Conservation (phyloP, 805 yeast species). For the Yarrowia yakushimensis region DNA sequence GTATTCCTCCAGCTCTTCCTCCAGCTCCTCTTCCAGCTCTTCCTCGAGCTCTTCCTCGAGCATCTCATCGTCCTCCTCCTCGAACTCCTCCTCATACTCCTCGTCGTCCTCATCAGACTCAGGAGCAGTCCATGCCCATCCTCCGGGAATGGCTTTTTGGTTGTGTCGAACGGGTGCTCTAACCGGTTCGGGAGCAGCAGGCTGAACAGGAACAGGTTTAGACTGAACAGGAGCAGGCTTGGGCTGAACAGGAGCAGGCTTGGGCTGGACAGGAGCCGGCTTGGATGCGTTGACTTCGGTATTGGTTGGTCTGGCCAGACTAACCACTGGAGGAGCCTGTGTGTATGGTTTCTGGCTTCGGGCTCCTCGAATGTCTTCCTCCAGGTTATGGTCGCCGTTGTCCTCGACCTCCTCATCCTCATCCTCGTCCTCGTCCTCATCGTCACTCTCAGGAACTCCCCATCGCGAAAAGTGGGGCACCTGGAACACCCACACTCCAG, state of each 20-base stretch:
- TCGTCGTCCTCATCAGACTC: not conserved
- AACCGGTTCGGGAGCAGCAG: not conserved
- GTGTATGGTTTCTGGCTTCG: not conserved
- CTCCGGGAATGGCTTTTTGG: not conserved
- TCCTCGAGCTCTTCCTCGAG: not conserved
- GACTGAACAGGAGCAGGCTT: not conserved
- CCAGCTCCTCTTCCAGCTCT: no score
- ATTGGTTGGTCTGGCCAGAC: no score
- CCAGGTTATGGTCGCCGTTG: no score
- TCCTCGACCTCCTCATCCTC: slow-evolving; percentile 38
- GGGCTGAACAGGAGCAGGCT: not conserved
- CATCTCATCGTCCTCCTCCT: not conserved
- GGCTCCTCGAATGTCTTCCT: not conserved
- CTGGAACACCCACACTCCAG: slow-evolving; percentile 71
- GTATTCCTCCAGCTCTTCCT: not conserved
- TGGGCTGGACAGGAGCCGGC: not conserved
- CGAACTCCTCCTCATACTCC: not conserved
- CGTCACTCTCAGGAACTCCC: slow-evolving; percentile 55
- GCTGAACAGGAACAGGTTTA: not conserved
- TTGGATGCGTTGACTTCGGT: no score
- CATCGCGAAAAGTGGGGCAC: slow-evolving; percentile 92
- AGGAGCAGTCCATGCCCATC: not conserved
- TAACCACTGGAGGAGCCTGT: not conserved
- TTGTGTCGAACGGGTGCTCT: not conserved
- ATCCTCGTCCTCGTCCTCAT: slow-evolving; percentile 48